Percentiles rank a stretch among this genome's conserved stretches.
Evolutionary conservation across 1,284 basidiomycete genomes (phyloP).

Genomic region (Xerocomus nothofagi): DNA sequence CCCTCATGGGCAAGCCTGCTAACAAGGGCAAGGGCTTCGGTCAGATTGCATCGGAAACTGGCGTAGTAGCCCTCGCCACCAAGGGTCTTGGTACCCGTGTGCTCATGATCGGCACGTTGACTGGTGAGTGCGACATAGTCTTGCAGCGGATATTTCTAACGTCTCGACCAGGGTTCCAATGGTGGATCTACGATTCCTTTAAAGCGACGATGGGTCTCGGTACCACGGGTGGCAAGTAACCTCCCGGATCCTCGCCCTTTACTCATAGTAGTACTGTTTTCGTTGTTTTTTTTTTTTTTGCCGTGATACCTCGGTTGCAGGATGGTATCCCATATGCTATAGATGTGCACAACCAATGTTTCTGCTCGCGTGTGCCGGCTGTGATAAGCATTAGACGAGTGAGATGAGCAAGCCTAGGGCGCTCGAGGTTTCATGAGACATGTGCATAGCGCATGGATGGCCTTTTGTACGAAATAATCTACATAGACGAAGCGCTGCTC

Average conservation of each 20-base stretch:
- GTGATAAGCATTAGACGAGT: too few species aligned
- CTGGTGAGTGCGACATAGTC: slow-evolving; percentile 42
- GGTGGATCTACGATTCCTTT: slow-evolving; percentile 86
- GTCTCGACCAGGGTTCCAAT: slow-evolving; percentile 63
- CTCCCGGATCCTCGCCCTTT: not conserved
- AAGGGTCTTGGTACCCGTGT: slow-evolving; percentile 81
- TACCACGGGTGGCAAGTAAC: slow-evolving; percentile 80
- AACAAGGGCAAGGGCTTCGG: slow-evolving; percentile 76
- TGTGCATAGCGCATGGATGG: not conserved
- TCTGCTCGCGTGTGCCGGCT: too few species aligned
- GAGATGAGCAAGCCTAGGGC: not conserved
- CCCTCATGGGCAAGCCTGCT: slow-evolving; percentile 71
- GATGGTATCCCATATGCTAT: slow-evolving; percentile 2
- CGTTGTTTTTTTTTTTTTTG: slow-evolving; percentile 1
- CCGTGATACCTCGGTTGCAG: slow-evolving; percentile 14
- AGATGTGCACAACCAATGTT: slow-evolving; percentile 7
- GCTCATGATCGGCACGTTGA: slow-evolving; percentile 77
- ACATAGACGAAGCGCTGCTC: slow-evolving; percentile 19
- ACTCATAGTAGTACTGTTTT: slow-evolving; percentile 4
- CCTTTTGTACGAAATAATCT: slow-evolving; percentile 22
- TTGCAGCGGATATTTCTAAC: not conserved
- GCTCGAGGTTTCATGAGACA: not conserved
- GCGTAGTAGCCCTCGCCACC: slow-evolving; percentile 59
- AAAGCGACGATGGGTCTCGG: slow-evolving; percentile 77
- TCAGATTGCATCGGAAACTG: slow-evolving; percentile 65